Evolutionary conservation across 1,284 basidiomycete genomes (phyloP), one percentile per base, ranked within the genome.

Genomic region (Malassezia japonica): DNA sequence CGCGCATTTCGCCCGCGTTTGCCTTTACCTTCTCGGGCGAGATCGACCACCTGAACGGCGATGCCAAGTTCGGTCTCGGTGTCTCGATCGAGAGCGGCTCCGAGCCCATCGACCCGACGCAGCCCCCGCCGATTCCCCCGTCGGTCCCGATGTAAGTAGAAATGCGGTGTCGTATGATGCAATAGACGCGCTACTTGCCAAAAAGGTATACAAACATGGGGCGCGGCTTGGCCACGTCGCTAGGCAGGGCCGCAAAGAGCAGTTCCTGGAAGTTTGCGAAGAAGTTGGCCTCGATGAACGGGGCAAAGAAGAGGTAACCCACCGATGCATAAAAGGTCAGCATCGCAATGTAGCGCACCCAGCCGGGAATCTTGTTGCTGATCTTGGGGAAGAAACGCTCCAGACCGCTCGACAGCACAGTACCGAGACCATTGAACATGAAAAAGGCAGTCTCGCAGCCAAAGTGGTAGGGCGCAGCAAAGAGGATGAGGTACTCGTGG

Each of bases 21-120:
- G 83, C 87, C 4, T 91, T 99, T 79, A 77, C 92, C 62, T 83
- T 99, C 57, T 82, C 87, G 15, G 92, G 94, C 13, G 92, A 98
- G 79, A 90, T 99, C 61, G 94, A 98, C 75, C 92, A 98, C 80
- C 84, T 88, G 78, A 94, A 92, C 64, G 79, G 70, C 12, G 90
- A 87, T 34, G 85, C 87, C 47, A 91, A 91, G 77, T 85, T 95
- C 57, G 92, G 92, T 57, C 83, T 96, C 13, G 91, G 90, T 75
- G 86, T 96, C 73, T 88, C 89, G 85, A 86, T 96, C 63, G 91
- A 96, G 79, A 62, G 59, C 24, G 63, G 59, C n/a, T 53, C 60
- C 33, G 57, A 64, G 53, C 39, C 44, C 5, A 60, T 68, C 55
- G 68, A 71, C 43, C 68, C 68, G 9, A 68, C 57, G 41, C 58